Evolutionary conservation across 306 rosid genomes (phyloP).

Genomic region (Inga laurina): DNA sequence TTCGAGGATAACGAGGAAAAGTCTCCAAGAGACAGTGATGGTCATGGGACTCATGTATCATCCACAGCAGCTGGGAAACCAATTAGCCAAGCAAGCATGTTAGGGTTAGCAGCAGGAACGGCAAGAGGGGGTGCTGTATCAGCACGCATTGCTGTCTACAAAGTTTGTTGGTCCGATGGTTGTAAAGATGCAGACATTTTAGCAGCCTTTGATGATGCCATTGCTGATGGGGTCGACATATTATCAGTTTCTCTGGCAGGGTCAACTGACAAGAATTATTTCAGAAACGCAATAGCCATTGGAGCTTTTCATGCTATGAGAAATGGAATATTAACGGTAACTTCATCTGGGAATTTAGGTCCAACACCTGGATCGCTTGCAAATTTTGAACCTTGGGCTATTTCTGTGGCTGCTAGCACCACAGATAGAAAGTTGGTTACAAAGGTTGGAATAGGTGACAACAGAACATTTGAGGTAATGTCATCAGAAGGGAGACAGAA

Average conservation of each 20-base stretch:
- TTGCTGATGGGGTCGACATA: constrained; percentile 59
- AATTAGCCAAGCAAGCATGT: constrained; percentile 41
- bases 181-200: constrained; percentile 42
- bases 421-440: constrained; percentile 48
- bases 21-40: constrained; percentile 49
- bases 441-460: constrained; percentile 41
- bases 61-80: constrained; percentile 51
- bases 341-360: constrained; percentile 45
- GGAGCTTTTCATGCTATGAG: constrained; percentile 60
- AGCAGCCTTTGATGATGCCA: constrained; percentile 60
- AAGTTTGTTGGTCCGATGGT: constrained; percentile 46
- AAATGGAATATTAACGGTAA: constrained; percentile 40
- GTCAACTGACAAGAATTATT: background rate
- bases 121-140: constrained; percentile 54
- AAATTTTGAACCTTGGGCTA: constrained; percentile 51
- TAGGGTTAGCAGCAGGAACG: constrained; percentile 47
- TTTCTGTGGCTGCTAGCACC: constrained; percentile 58
- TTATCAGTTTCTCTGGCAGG: constrained; percentile 42
- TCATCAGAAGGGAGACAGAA: background rate
- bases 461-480: constrained; percentile 31
- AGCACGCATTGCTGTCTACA: constrained; percentile 60
- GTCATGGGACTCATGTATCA: constrained; percentile 60
- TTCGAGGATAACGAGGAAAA: background rate
- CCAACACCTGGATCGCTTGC: constrained; percentile 14
- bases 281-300: constrained; percentile 22